Percentiles rank a stretch among this genome's conserved stretches.
Evolutionary conservation across 495 filamentous ascomycete species (phyloP).

Genomic region (Chaetomium tenue): DNA sequence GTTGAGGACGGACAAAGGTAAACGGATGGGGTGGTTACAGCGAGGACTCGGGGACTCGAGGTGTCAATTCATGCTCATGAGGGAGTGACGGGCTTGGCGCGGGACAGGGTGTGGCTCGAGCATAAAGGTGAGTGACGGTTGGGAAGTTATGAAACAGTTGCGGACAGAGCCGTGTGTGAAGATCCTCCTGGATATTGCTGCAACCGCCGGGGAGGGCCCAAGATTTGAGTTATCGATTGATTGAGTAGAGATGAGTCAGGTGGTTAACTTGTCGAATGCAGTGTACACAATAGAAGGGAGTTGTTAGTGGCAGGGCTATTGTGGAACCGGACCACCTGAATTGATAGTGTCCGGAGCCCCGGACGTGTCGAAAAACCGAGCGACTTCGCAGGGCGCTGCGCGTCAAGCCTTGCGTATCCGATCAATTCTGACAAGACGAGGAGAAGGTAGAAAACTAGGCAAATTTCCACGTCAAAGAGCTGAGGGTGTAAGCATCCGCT

Average conservation of each 20-base stretch:
- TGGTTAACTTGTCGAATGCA: background rate
- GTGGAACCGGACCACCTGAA: no score
- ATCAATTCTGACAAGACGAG: background rate
- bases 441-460: background rate
- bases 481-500: background rate
- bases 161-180: background rate
- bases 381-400: background rate
- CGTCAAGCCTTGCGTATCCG: background rate
- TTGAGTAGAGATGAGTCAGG: background rate
- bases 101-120: constrained; percentile 7
- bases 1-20: background rate
- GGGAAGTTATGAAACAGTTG: constrained; percentile 11
- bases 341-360: no score
- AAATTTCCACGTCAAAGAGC: background rate
- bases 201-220: background rate
- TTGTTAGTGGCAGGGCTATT: no score
- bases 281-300: background rate
- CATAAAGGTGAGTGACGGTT: background rate
- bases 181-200: background rate
- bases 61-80: background rate
- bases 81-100: constrained; percentile 3
- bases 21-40: constrained; percentile 25
- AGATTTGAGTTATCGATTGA: background rate
- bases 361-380: no score
- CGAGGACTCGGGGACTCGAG: background rate